phyloP scores from a whole-genome alignment of 768 basidiomycete genomes.

The Fomitopsis pulvina region DNA sequence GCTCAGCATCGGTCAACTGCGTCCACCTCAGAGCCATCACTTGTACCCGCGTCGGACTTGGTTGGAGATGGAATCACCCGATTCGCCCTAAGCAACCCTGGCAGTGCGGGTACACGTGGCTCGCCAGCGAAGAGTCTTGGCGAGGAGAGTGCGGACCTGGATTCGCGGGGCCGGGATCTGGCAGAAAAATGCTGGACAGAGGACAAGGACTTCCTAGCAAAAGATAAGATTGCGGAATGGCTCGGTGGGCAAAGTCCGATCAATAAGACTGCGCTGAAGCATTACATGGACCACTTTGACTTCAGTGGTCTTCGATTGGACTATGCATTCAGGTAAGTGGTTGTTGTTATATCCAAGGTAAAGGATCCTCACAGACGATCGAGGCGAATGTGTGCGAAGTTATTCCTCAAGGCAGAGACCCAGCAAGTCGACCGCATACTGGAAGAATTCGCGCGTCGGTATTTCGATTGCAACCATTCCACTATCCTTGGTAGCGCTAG shows the following conservation, averaged over 20 bases:
- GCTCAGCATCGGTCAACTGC: conserved; percentile 68
- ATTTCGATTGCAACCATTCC: conserved; percentile 85
- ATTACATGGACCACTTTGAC: conserved; percentile 88
- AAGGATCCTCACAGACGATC: background rate
- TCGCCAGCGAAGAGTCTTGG: conserved; percentile 28
- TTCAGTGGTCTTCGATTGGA: conserved; percentile 80
- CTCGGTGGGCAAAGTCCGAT: conserved; percentile 80
- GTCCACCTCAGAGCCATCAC: conserved; percentile 79
- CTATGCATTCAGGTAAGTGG: conserved; percentile 72
- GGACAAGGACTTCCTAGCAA: conserved; percentile 75
- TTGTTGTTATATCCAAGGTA: background rate
- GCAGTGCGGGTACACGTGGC: conserved; percentile 23
- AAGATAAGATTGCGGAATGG: conserved; percentile 96
- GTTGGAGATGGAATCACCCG: conserved; percentile 17
- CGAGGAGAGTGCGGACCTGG: conserved; percentile 53
- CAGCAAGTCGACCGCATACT: conserved; percentile 98
- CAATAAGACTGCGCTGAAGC: conserved; percentile 66
- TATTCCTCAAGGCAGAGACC: conserved; percentile 92
- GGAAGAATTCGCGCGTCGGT: conserved; percentile 84
- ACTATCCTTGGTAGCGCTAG: conserved; percentile 81
- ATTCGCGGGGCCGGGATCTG: conserved; percentile 59
- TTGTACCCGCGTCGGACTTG: conserved; percentile 48
- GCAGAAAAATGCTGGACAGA: conserved; percentile 81
- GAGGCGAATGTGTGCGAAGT: conserved; percentile 84
- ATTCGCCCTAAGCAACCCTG: background rate